phyloP scores from a whole-genome alignment of 768 basidiomycete genomes.

The Lactarius vividus region DNA sequence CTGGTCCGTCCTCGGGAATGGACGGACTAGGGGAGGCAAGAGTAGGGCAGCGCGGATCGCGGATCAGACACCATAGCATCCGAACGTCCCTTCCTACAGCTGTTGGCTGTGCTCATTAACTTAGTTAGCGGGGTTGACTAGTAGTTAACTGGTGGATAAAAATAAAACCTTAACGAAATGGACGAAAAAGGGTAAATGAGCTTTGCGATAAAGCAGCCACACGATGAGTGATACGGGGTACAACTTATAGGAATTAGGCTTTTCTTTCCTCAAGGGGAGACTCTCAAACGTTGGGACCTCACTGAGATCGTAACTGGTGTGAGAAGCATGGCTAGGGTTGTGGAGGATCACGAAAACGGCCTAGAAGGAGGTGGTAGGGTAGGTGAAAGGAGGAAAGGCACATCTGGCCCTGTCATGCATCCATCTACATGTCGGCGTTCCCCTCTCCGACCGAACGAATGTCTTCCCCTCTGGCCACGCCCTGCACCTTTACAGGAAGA shows the following conservation, averaged over 20 bases:
- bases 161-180: background rate
- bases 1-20: conserved; percentile 7
- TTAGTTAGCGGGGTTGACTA: background rate
- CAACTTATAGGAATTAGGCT: background rate
- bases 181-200: conserved; percentile 22
- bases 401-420: conserved; percentile 12
- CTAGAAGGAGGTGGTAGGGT: conserved; percentile 7
- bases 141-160: conserved; percentile 13
- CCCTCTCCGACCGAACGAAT: background rate
- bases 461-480: background rate
- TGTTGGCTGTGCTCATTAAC: background rate
- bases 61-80: conserved; percentile 17
- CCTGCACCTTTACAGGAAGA: background rate
- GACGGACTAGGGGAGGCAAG: conserved; percentile 3
- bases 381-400: background rate
- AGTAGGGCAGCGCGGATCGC: conserved; percentile 11
- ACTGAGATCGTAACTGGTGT: conserved; percentile 4
- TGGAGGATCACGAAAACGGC: conserved; percentile 5
- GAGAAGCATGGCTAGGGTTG: conserved; percentile 15
- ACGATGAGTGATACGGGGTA: background rate
- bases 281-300: background rate
- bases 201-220: background rate
- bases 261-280: background rate
- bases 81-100: conserved; percentile 2
- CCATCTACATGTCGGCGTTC: background rate